Evolutionary conservation across 2,329 filamentous ascomycete species (phyloP), one percentile per base, ranked within the genome.

Genomic region (Tolypocladium endophyticum): DNA sequence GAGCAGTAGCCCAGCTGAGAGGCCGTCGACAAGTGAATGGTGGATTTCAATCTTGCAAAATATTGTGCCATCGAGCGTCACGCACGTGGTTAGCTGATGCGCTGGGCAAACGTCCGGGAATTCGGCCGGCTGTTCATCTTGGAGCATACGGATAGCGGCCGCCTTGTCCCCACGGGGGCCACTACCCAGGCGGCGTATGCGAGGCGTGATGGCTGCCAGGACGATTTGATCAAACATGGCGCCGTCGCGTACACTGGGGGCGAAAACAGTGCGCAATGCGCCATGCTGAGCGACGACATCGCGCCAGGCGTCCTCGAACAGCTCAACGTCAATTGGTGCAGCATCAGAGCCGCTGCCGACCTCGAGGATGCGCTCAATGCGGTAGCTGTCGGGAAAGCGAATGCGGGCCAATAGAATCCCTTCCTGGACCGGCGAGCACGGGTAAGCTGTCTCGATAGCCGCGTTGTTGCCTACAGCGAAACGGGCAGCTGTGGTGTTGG

Each of bases 401-500:
- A 16, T 65, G 2, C 79, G 77, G 11, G 81, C 64, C 1, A 77
- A 75, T 67, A 82, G 74, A 2, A 82, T 71, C 4, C 74, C 77
- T 64, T 79, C 78, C 61, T 82, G 79, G 2, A 80, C 67, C 0
- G 78, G 73, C 0, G 78, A 77, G 66, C 77, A 80, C 1, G 79
- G 79, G 58, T 79, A 82, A 0, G 79, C 67, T 59, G 82, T 79
- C 57, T 79, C 75, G 12, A 79, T 68, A 39, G 8, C 18, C 12
- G 16, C 25, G 28, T 33, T 16, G 16, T 38, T 55, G 9, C 35
- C 23, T 2, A 11, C 35, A 25, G 35, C 9, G 35, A 55, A 18
- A n/a, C 3, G 30, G 3, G 20, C 28, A 12, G 12, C 53, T 9
- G 53, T 55, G n/a, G 53, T 55, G n/a, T 55, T 38, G 23, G 14